Evolutionary conservation across 768 basidiomycete genomes (phyloP).

Genomic region (Termitomyces sp.): DNA sequence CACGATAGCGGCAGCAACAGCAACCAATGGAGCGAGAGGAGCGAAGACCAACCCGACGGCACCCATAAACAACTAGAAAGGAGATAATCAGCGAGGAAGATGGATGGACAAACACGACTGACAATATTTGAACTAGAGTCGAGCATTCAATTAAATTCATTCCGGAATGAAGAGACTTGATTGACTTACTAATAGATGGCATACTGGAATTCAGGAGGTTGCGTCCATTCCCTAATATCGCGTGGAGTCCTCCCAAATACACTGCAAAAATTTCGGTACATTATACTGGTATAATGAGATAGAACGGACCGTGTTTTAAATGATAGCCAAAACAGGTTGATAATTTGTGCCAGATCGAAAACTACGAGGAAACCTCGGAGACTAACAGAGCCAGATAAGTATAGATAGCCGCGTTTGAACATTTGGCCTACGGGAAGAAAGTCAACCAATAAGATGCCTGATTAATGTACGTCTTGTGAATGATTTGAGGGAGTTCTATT

Average conservation of each 20-base stretch:
- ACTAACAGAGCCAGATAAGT: constrained; percentile 29
- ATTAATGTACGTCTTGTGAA: constrained; percentile 87
- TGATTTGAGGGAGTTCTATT: constrained; percentile 61
- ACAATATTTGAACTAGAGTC: constrained; percentile 52
- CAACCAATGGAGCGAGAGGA: constrained; percentile 89
- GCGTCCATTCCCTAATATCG: constrained; percentile 86
- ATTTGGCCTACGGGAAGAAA: constrained; percentile 77
- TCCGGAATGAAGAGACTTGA: not conserved
- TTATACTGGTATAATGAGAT: not conserved
- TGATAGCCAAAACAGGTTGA: constrained; percentile 85
- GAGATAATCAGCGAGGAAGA: not conserved
- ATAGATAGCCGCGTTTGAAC: not conserved
- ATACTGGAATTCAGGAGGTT: constrained; percentile 88
- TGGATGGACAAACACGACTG: constrained; percentile 19
- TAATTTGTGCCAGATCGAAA: constrained; percentile 93
- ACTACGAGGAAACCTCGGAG: constrained; percentile 92
- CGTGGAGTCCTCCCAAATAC: constrained; percentile 86
- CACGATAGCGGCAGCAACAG: constrained; percentile 75
- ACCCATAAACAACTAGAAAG: constrained; percentile 73
- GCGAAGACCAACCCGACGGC: constrained; percentile 94
- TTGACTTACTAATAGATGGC: constrained; percentile 73
- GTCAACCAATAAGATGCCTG: constrained; percentile 93
- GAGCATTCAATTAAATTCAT: constrained; percentile 4
- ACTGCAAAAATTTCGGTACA: constrained; percentile 29
- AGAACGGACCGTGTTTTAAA: constrained; percentile 71